These are phyloP conservation scores for Vitis rotundifolia DNA, from an alignment of 164 flowering plant species.

Conservation along the genomic window DNA sequence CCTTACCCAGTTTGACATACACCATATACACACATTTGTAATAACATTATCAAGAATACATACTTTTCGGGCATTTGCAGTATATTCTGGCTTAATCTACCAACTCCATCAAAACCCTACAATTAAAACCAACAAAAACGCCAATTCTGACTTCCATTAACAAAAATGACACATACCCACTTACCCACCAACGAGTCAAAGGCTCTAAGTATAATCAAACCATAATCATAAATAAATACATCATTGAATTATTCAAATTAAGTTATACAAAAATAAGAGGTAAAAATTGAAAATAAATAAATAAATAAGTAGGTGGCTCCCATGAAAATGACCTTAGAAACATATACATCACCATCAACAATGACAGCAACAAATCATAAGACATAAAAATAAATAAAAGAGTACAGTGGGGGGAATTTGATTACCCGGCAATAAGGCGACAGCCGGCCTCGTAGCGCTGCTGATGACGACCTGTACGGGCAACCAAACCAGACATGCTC, in stretches of 20 bases:
- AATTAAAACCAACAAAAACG: background rate
- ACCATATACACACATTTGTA: no score
- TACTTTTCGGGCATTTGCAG: no score
- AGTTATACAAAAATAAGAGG: background rate
- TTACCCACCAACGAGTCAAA: no score
- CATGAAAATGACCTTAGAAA: no score
- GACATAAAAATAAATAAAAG: no score
- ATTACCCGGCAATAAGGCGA: conserved; percentile 87
- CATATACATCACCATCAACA: no score
- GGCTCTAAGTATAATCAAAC: no score
- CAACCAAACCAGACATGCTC: conserved; percentile 79
- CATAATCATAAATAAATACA: background rate
- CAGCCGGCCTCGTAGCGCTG: conserved; percentile 78
- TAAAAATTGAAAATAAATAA: background rate
- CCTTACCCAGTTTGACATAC: no score
- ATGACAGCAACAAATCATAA: no score
- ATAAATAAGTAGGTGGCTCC: no score
- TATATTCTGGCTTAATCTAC: background rate
- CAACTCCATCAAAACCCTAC: background rate
- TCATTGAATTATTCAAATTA: background rate
- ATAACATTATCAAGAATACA: no score
- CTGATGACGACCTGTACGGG: conserved; percentile 85
- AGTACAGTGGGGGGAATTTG: no score
- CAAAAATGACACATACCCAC: background rate
- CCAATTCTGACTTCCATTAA: background rate